A percentile compares a stretch with the other conserved stretches of the same genome.
phyloP scores from a whole-genome alignment of 2,329 filamentous ascomycete species.

The Talaromyces sp. region DNA sequence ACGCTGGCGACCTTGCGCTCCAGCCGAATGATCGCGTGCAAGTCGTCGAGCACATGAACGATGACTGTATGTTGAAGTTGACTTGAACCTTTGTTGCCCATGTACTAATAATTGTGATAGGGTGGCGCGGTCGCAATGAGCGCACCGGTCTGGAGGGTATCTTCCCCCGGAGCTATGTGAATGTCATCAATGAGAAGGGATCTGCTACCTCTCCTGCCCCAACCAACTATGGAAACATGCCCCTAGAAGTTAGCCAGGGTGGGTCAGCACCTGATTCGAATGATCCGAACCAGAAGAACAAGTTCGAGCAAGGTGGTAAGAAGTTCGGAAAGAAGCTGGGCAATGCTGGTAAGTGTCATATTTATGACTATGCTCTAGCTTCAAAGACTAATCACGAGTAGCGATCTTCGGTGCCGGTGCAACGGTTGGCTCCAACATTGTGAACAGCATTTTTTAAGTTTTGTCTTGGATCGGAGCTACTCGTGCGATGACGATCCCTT shows the following conservation, averaged over 20 bases:
- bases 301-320: slow-evolving; percentile 77
- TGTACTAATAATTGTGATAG: slow-evolving; percentile 30
- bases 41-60: slow-evolving; percentile 91
- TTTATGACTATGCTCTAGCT: not conserved
- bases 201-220: slow-evolving; percentile 39
- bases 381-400: slow-evolving; percentile 33
- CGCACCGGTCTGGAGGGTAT: slow-evolving; percentile 85
- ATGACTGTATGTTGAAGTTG: slow-evolving; percentile 66
- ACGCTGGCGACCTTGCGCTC: slow-evolving; percentile 79
- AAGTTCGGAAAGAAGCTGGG: slow-evolving; percentile 97
- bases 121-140: slow-evolving; percentile 83
- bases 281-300: slow-evolving; percentile 56
- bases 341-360: slow-evolving; percentile 56
- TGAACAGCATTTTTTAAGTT: slow-evolving; percentile 86
- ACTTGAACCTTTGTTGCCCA: not conserved
- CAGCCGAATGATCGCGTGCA: slow-evolving; percentile 78
- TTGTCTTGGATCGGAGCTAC: not conserved
- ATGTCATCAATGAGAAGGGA: slow-evolving; percentile 66
- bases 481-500: not conserved
- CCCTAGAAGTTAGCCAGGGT: slow-evolving; percentile 71
- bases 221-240: slow-evolving; percentile 62
- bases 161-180: slow-evolving; percentile 90
- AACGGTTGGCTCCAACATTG: slow-evolving; percentile 84
- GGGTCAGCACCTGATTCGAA: slow-evolving; percentile 47
- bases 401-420: slow-evolving; percentile 93